A percentile compares a stretch with the other conserved stretches of the same genome.
Evolutionary conservation across 169 alveolate genomes (phyloP).

Genomic region (Cryptosporidium felis): DNA sequence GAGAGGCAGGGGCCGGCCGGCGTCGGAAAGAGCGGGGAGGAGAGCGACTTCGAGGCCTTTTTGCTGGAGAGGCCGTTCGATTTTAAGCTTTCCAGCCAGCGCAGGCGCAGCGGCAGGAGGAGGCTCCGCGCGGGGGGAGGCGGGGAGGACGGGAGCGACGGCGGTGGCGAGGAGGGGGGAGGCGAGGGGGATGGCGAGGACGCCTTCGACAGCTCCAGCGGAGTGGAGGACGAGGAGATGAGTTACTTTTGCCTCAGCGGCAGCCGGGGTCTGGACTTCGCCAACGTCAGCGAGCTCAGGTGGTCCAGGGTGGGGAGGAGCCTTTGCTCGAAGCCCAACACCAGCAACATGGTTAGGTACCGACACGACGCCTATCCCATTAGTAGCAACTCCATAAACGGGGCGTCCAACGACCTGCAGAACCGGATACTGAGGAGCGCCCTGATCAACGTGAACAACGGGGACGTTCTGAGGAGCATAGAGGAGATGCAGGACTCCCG

Average conservation of each 20-base stretch:
- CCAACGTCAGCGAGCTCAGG: constrained; percentile 27
- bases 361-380: constrained; percentile 22
- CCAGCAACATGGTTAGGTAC: constrained; percentile 29
- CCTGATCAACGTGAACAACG: neutral
- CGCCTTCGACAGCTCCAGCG: constrained; percentile 16
- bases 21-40: too few species aligned
- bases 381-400: constrained; percentile 45
- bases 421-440: neutral
- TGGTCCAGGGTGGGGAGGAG: constrained; percentile 61
- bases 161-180: neutral
- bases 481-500: neutral
- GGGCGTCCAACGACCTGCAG: neutral
- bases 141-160: neutral
- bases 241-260: constrained; percentile 10
- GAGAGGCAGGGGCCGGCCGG: too few species aligned
- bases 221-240: constrained; percentile 51
- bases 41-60: constrained; percentile 41
- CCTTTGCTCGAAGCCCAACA: constrained; percentile 54
- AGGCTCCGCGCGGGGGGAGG: neutral
- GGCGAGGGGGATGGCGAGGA: neutral
- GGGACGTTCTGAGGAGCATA: neutral
- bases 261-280: neutral
- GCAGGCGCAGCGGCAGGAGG: neutral
- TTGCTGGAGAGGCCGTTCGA: constrained; percentile 36
- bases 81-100: neutral